These are phyloP conservation scores for Arthrobotrys sphaeroides DNA, from an alignment of 2,329 filamentous ascomycete species.

Conservation along the genomic window DNA sequence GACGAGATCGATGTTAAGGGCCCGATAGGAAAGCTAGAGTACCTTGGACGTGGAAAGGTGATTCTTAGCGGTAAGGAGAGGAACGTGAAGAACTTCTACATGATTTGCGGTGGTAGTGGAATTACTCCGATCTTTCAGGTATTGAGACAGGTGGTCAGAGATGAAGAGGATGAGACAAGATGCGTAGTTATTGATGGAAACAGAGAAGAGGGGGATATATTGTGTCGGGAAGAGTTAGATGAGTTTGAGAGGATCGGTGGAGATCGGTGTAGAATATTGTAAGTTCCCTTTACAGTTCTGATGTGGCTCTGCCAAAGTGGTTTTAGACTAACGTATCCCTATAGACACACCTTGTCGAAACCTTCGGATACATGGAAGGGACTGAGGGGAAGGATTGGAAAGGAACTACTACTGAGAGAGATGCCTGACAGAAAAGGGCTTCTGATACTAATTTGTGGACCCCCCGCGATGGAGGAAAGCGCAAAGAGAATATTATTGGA, in stretches of 20 bases:
- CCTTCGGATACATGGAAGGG: slow-evolving; percentile 73
- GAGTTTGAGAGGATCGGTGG: slow-evolving; percentile 66
- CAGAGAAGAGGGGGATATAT: slow-evolving; percentile 78
- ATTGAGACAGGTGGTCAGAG: slow-evolving; percentile 75
- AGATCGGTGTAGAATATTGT: slow-evolving; percentile 68
- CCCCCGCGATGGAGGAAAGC: slow-evolving; percentile 76
- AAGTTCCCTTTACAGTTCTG: slow-evolving; percentile 59
- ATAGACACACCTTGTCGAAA: slow-evolving; percentile 64
- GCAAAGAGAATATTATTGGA: slow-evolving; percentile 68
- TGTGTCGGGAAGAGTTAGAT: slow-evolving; percentile 79
- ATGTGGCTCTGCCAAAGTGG: neutral
- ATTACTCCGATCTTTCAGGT: slow-evolving; percentile 93
- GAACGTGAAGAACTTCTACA: slow-evolving; percentile 74
- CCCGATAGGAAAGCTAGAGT: slow-evolving; percentile 85
- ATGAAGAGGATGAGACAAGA: slow-evolving; percentile 70
- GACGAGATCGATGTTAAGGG: slow-evolving; percentile 85
- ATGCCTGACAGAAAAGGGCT: slow-evolving; percentile 63
- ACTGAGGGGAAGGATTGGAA: slow-evolving; percentile 72
- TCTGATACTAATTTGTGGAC: slow-evolving; percentile 82
- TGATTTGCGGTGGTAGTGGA: slow-evolving; percentile 89
- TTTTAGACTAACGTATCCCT: slow-evolving; percentile 61
- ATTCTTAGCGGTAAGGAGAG: slow-evolving; percentile 69
- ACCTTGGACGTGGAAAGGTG: slow-evolving; percentile 74
- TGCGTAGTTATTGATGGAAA: slow-evolving; percentile 85
- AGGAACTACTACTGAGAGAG: slow-evolving; percentile 70